phyloP scores from a whole-genome alignment of 495 filamentous ascomycete species.

The Trichoderma reesei region DNA sequence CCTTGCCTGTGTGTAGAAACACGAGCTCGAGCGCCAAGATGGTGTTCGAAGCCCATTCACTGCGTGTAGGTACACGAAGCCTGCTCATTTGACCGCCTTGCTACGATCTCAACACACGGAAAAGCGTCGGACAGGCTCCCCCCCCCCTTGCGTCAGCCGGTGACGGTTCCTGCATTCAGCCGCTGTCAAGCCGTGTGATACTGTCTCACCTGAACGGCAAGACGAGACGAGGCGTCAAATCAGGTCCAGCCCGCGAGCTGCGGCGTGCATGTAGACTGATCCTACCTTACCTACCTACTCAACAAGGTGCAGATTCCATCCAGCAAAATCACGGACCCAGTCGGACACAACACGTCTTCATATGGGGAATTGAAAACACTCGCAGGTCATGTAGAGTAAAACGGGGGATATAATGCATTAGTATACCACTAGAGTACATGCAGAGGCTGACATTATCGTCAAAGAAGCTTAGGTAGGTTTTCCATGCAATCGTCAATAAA shows the following conservation, averaged over 20 bases:
- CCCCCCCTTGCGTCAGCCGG: background rate
- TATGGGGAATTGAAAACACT: background rate
- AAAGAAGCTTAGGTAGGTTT: constrained; percentile 6
- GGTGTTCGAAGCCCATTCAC: no score
- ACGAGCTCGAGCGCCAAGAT: no score
- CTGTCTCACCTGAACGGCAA: background rate
- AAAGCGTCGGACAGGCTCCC: background rate
- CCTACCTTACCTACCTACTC: background rate
- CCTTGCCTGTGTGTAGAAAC: no score
- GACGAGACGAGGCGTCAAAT: background rate
- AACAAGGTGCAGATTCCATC: background rate
- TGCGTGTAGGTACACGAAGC: no score
- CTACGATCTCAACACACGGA: background rate
- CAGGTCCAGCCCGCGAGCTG: background rate
- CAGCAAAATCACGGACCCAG: background rate
- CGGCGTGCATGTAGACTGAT: no score
- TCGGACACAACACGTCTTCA: background rate
- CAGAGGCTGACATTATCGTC: constrained; percentile 8
- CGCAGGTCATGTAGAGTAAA: background rate
- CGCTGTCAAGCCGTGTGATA: background rate
- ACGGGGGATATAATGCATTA: constrained; percentile 7
- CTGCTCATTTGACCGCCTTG: background rate
- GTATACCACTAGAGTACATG: constrained; percentile 9
- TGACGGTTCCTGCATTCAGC: background rate
- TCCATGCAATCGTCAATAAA: constrained; percentile 5